Evolutionary conservation across 2,329 filamentous ascomycete species (phyloP), one percentile per base, ranked within the genome.

Genomic region (Penicillium sumatraense): DNA sequence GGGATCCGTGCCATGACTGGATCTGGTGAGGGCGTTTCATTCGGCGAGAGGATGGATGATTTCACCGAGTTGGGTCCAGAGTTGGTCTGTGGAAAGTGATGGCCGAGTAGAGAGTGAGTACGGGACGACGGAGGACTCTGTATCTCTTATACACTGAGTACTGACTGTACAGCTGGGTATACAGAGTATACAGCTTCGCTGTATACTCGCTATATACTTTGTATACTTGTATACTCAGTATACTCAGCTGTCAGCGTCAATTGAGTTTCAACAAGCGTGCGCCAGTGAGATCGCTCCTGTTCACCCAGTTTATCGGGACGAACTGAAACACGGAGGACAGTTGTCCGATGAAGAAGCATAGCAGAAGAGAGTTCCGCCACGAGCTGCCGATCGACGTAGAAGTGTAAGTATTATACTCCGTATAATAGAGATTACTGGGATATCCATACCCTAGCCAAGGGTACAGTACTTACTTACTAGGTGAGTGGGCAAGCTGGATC

Each of bases 221-320:
- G 33, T 41, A 8, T 40, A 21, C 18, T 16, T n/a, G 10, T 13
- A 21, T 18, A 10, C 9, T 20, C 5, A 11, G n/a, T 20, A 11
- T 40, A 6, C 16, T 40, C 31, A 38, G 9, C 60, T 63, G 62
- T 60, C 61, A 60, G 62, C 62, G 62, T 27, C 59, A 69, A 70
- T 72, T 72, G 64, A 68, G 69, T 71, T 72, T 70, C 40, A 49
- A 65, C 64, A 69, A 68, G 67, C 69, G 69, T 66, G 62, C 67
- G 62, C 67, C 69, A 67, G 63, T 59, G 35, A 47, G 65, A 67
- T 68, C 60, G 59, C 63, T 67, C 44, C 56, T 65, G 62, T 64
- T 67, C 66, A 58, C 56, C 69, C 70, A 62, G 38, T 60, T 58
- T 58, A 60, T 58, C 62, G 68, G 68, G 66, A 67, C 59, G 53